Conservation (phyloP, 768 basidiomycete genomes). For the Xerocomus brunneocitrinus region DNA sequence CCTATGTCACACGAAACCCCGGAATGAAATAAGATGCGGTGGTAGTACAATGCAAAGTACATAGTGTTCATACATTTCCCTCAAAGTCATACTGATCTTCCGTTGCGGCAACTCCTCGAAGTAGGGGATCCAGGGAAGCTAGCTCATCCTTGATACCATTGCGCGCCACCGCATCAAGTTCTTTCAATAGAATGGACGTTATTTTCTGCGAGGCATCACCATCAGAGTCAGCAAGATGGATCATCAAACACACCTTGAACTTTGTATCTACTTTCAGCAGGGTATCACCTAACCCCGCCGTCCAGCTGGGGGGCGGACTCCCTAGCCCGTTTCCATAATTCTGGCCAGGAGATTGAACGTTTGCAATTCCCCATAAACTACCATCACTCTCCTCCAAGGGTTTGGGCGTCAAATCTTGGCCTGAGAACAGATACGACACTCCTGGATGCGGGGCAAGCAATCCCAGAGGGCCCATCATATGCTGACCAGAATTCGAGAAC, state of each 20-base stretch:
- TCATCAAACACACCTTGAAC: slow-evolving; percentile 59
- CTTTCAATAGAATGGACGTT: slow-evolving; percentile 71
- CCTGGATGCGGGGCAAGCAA: slow-evolving; percentile 75
- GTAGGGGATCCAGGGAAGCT: slow-evolving; percentile 72
- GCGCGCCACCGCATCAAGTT: slow-evolving; percentile 78
- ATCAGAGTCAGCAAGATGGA: background rate
- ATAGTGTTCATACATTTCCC: slow-evolving; percentile 30
- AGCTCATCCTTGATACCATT: slow-evolving; percentile 80
- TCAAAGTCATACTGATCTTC: slow-evolving; percentile 44
- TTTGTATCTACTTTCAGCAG: slow-evolving; percentile 78
- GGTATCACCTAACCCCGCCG: slow-evolving; percentile 59
- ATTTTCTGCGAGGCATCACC: slow-evolving; percentile 61
- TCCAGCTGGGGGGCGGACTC: slow-evolving; percentile 61
- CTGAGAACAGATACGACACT: slow-evolving; percentile 67
- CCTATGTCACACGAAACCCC: background rate
- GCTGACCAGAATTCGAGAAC: slow-evolving; percentile 62
- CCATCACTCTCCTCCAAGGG: slow-evolving; percentile 41
- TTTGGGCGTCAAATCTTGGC: slow-evolving; percentile 35
- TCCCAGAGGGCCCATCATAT: slow-evolving; percentile 74
- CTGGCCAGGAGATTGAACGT: slow-evolving; percentile 34
- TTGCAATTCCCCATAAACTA: slow-evolving; percentile 72
- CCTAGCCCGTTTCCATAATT: slow-evolving; percentile 33
- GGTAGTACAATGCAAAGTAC: slow-evolving; percentile 23
- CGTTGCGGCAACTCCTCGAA: slow-evolving; percentile 50
- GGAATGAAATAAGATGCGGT: slow-evolving; percentile 6